phyloP scores from a whole-genome alignment of 2,329 filamentous ascomycete species.

The Curvularia verruculosa region DNA sequence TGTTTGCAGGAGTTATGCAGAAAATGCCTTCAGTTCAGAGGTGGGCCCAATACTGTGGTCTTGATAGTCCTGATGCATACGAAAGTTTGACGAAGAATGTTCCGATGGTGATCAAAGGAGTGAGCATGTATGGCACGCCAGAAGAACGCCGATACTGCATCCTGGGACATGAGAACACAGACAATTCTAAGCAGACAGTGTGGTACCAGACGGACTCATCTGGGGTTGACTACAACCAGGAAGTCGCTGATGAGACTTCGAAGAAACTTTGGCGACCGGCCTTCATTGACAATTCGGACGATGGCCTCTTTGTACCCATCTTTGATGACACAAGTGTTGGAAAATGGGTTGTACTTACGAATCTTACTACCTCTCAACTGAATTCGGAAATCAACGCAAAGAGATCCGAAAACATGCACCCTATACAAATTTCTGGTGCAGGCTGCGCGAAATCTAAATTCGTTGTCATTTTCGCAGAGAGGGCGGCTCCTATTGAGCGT shows the following conservation, averaged over 20 bases:
- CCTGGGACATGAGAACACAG: slow-evolving; percentile 24
- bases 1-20: slow-evolving; percentile 32
- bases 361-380: slow-evolving; percentile 22
- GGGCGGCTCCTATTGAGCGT: slow-evolving; percentile 17
- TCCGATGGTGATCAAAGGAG: slow-evolving; percentile 18
- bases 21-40: slow-evolving; percentile 8
- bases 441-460: slow-evolving; percentile 16
- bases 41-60: slow-evolving; percentile 23
- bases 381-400: slow-evolving; percentile 20
- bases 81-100: background rate
- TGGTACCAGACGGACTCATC: slow-evolving; percentile 17
- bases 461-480: slow-evolving; percentile 30
- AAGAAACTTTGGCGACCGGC: slow-evolving; percentile 32
- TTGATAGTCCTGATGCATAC: slow-evolving; percentile 11
- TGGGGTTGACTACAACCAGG: slow-evolving; percentile 13
- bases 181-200: slow-evolving; percentile 22
- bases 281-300: slow-evolving; percentile 24
- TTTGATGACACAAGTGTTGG: slow-evolving; percentile 33
- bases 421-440: slow-evolving; percentile 24
- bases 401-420: slow-evolving; percentile 16
- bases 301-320: slow-evolving; percentile 21
- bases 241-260: slow-evolving; percentile 19
- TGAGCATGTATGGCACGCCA: slow-evolving; percentile 26
- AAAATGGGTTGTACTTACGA: slow-evolving; percentile 21
- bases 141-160: slow-evolving; percentile 27